Conservation (phyloP, 495 filamentous ascomycete genomes). For the Bryoglossum gracile region DNA sequence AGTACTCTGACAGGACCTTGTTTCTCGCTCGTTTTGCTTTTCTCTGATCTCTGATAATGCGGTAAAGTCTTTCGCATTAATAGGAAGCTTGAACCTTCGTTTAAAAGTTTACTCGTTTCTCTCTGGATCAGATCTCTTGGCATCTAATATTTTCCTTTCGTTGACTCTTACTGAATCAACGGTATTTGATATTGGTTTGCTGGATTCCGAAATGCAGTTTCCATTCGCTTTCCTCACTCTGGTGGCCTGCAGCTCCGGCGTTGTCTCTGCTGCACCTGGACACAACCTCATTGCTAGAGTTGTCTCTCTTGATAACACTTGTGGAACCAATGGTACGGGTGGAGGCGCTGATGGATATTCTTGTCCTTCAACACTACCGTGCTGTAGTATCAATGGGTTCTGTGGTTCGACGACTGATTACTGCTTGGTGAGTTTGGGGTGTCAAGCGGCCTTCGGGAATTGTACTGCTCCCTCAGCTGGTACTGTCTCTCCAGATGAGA, state of each 20-base stretch:
- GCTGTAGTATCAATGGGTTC: conserved; percentile 18
- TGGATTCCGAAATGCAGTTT: conserved; percentile 1
- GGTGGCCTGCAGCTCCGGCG: not conserved
- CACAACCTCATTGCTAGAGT: not conserved
- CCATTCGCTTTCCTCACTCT: not conserved
- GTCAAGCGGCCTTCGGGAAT: conserved; percentile 15
- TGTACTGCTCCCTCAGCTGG: conserved; percentile 8
- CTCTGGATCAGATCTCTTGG: too few relatives aligned
- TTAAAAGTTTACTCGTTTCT: too few relatives aligned
- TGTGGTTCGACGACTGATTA: conserved; percentile 21
- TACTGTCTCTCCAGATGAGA: conserved; percentile 31
- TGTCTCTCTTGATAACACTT: conserved; percentile 19
- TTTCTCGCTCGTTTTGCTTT: too few relatives aligned
- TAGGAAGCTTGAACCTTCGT: too few relatives aligned
- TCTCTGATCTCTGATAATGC: too few relatives aligned
- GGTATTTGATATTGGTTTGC: not conserved
- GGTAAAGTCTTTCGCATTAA: too few relatives aligned
- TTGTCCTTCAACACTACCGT: conserved; percentile 14
- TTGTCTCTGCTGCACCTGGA: conserved; percentile 1
- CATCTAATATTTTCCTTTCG: not conserved
- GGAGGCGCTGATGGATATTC: conserved; percentile 11
- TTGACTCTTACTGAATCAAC: not conserved
- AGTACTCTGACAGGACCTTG: too few relatives aligned
- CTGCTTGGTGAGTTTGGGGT: conserved; percentile 13
- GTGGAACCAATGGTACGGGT: conserved; percentile 10